Percentiles rank a stretch among this genome's conserved stretches.
Evolutionary conservation across 2,329 filamentous ascomycete genomes (phyloP).

Genomic region (Clarireedia hainanense): DNA sequence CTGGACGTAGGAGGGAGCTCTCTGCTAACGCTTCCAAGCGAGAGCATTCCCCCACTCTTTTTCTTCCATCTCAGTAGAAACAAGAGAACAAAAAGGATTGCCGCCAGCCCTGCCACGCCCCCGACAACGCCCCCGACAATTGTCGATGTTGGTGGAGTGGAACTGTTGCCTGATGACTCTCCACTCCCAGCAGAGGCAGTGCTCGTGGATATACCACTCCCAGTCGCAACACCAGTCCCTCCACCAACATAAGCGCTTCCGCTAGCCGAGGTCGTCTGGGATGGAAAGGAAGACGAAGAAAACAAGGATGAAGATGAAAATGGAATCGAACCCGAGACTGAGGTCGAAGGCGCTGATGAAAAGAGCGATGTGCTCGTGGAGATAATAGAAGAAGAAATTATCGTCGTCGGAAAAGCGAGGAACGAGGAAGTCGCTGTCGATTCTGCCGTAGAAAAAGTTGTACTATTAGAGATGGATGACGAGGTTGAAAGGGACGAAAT

Average conservation of each 20-base stretch:
- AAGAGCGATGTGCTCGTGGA: not conserved
- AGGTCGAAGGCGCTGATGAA: constrained; percentile 4
- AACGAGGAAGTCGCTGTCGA: constrained; percentile 11
- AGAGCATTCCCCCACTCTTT: constrained; percentile 33
- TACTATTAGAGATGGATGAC: constrained; percentile 10
- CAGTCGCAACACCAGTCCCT: constrained; percentile 6
- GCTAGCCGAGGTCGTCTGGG: constrained; percentile 7
- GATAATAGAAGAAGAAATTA: constrained; percentile 10
- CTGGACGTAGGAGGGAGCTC: constrained; percentile 26
- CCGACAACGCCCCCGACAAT: constrained; percentile 28
- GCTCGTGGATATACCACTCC: constrained; percentile 12
- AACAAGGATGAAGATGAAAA: constrained; percentile 8
- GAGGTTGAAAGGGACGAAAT: constrained; percentile 11
- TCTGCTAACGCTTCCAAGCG: constrained; percentile 32
- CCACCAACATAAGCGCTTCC: constrained; percentile 11
- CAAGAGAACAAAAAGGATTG: constrained; percentile 47
- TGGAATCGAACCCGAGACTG: not conserved
- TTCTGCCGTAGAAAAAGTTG: not conserved
- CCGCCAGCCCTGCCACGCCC: constrained; percentile 46
- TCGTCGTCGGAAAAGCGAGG: constrained; percentile 6
- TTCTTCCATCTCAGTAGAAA: constrained; percentile 49
- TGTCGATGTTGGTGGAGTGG: constrained; percentile 20
- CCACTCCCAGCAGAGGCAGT: constrained; percentile 15
- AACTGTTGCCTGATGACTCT: constrained; percentile 8
- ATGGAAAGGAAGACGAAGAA: not conserved